Evolutionary conservation across 306 rosid genomes (phyloP).

Genomic region (Arachis stenosperma): DNA sequence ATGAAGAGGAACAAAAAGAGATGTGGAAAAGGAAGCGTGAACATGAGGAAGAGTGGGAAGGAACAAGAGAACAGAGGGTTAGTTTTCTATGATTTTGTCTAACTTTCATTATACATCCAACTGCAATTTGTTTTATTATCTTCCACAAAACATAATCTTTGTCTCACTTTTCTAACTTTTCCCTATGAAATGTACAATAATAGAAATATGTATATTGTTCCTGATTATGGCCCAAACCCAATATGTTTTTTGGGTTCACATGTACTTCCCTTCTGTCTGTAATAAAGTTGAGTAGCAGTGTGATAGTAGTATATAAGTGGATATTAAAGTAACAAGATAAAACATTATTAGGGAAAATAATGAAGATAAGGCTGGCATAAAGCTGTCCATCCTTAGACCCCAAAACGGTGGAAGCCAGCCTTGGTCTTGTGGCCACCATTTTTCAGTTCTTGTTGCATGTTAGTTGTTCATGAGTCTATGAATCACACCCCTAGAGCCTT

Average conservation of each 20-base stretch:
- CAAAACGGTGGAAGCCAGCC: slow-evolving; percentile 1
- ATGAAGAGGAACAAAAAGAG: slow-evolving; percentile 94
- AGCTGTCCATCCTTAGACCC: background rate
- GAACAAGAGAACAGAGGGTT: slow-evolving; percentile 95
- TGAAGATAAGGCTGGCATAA: background rate
- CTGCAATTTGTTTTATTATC: slow-evolving; percentile 26
- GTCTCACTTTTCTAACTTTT: background rate
- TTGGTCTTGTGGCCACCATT: background rate
- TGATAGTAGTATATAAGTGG: background rate
- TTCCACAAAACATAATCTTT: background rate
- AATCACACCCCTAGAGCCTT: background rate
- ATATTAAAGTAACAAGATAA: slow-evolving; percentile 17
- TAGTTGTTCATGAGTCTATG: background rate
- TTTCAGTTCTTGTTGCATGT: background rate
- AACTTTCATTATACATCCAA: slow-evolving; percentile 17
- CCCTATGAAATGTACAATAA: slow-evolving; percentile 13
- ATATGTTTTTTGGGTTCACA: slow-evolving; percentile 14
- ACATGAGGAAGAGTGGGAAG: slow-evolving; percentile 99
- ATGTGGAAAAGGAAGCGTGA: slow-evolving; percentile 99
- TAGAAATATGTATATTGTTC: background rate
- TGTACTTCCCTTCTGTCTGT: background rate
- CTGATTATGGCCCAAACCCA: background rate
- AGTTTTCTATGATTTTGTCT: slow-evolving; percentile 47
- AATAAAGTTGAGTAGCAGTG: slow-evolving; percentile 1
- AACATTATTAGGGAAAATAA: background rate